phyloP scores from a whole-genome alignment of 257 asterid genomes.

The Scutellaria minor region DNA sequence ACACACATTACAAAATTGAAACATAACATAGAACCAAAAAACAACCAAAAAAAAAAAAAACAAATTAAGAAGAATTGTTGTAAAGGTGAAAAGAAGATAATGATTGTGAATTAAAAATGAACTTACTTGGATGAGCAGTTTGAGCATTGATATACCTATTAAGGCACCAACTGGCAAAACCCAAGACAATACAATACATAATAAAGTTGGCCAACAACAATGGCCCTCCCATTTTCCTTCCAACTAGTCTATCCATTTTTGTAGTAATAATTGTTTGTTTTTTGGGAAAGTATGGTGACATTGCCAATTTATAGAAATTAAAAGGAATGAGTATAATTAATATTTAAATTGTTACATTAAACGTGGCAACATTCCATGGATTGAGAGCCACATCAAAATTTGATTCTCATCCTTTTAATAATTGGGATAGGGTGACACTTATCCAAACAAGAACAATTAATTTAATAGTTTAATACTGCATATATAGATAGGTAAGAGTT shows the following conservation, averaged over 20 bases:
- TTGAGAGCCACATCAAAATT: neutral
- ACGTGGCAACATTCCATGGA: constrained; percentile 7
- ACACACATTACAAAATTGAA: no score
- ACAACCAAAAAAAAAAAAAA: neutral
- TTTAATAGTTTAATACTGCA: neutral
- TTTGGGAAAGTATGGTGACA: neutral
- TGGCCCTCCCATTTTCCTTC: constrained; percentile 74
- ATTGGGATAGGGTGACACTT: neutral
- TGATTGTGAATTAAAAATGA: no score
- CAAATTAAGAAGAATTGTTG: no score
- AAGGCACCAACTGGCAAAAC: constrained; percentile 88
- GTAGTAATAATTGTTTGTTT: neutral
- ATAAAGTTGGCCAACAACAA: constrained; percentile 70
- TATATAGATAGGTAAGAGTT: no score
- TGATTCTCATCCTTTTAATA: neutral
- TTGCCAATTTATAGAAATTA: neutral
- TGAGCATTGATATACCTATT: constrained; percentile 73
- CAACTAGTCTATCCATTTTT: constrained; percentile 71
- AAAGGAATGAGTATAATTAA: neutral
- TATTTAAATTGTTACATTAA: neutral
- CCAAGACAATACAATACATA: constrained; percentile 70
- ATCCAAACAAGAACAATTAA: neutral
- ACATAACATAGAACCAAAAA: neutral
- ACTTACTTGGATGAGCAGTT: constrained; percentile 75
- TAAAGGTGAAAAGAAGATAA: no score